These are phyloP conservation scores for Naganishia onofrii DNA, from an alignment of 768 basidiomycete genomes.

Conservation along the genomic window DNA sequence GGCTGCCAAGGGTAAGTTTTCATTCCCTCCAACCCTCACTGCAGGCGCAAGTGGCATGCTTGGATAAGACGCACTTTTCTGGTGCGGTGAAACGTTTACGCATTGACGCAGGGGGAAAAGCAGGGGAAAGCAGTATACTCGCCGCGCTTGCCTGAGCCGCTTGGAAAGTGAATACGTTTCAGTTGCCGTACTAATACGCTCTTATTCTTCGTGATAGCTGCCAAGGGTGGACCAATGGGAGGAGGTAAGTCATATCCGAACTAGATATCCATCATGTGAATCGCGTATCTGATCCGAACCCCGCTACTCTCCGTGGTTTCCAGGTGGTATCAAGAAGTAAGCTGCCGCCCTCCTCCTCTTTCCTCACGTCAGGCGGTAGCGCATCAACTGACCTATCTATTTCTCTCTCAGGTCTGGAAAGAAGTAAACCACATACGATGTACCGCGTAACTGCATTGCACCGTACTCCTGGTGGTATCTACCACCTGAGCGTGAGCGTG, in stretches of 20 bases:
- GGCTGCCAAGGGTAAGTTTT: slow-evolving; percentile 32
- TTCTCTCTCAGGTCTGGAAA: slow-evolving; percentile 24
- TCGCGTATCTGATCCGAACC: neutral
- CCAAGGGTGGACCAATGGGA: slow-evolving; percentile 21
- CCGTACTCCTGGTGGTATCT: no score
- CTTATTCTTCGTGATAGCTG: neutral
- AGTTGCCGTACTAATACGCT: neutral
- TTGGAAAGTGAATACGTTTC: no score
- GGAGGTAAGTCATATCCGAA: slow-evolving; percentile 31
- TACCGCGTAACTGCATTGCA: neutral
- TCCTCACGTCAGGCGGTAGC: no score
- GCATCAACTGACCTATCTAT: no score
- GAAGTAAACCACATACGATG: neutral
- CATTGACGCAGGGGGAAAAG: no score
- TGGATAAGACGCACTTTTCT: neutral
- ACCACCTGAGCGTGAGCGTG: no score
- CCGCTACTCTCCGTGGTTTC: no score
- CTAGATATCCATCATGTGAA: no score
- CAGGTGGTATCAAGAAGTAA: slow-evolving; percentile 23
- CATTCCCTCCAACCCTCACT: neutral
- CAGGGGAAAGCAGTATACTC: no score
- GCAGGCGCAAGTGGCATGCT: neutral
- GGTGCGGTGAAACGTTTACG: no score
- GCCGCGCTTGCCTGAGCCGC: no score
- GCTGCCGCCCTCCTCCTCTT: neutral